Evolutionary conservation across 2,329 filamentous ascomycete genomes (phyloP), one percentile per base, ranked within the genome.

Genomic region (Paramyrothecium roridum): DNA sequence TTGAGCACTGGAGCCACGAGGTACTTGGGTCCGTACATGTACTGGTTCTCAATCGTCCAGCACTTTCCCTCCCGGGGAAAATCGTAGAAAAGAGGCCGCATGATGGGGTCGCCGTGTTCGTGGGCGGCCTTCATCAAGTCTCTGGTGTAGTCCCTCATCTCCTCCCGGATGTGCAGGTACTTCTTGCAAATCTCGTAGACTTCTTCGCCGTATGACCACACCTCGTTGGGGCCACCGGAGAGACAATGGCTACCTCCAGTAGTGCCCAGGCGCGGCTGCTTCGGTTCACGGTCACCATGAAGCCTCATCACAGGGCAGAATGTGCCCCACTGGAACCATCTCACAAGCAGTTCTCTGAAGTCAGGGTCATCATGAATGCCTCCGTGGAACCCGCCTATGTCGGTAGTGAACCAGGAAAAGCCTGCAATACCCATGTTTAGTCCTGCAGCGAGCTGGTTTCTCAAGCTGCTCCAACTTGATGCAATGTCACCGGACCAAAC

Each of bases 401-500:
- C 85, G 1, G 84, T 88, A 1, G 85, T 87, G 83, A 83, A 87
- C 83, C 83, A 87, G 0, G 82, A 79, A 21, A 87, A 77, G 1
- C 84, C 84, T 0, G 82, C 76, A 7, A 87, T 70, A 0, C 83
- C 85, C 79, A 86, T 85, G 63, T 85, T 84, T 20, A 88, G 70
- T 0, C 85, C 84, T 0, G 85, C 84, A 1, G 81, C 75, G 3
- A 87, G 71, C 64, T 88, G 83, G 56, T 81, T 77, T 10, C 82
- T 76, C 52, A 87, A 74, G n/a, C 76, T 81, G 4, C 66, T 67
- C 84, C 84, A 88, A 1, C 80, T 84, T 0, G 78, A 82, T 0
- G 84, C 84, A 56, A 87, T 84, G 61, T 88, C 85, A 10, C 85
- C 85, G 54, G 77, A 81, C 85, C 85, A 87, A 2, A 88, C 81